Evolutionary conservation across 768 basidiomycete species (phyloP), one percentile per base, ranked within the genome.

Genomic region (Lactarius vividus): DNA sequence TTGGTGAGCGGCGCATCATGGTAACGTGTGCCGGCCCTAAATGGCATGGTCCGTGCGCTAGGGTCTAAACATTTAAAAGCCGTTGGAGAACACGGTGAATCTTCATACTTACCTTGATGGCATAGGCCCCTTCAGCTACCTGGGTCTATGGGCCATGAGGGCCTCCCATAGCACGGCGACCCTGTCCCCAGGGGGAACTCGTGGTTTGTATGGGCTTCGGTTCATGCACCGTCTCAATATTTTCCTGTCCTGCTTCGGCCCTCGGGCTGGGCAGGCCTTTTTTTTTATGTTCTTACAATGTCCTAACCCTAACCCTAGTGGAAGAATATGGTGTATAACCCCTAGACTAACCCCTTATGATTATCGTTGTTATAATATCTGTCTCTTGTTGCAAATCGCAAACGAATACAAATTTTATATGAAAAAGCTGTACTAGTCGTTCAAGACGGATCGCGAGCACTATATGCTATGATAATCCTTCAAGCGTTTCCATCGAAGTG

Each of bases 401-500:
- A 39, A 39, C 28, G 18, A 59, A 53, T 16, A 31, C 3, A 49
- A n/a, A 37, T 39, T 28, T 33, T 46, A 31, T 60, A n/a, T 52
- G 26, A 26, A 42, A 58, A 28, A 44, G 26, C 53, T 52, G 16
- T 9, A 54, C 52, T 4, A 42, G 33, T 31, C 7, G 23, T 23
- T n/a, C 52, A 13, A 8, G n/a, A 28, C 57, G 20, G 1, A 33
- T 44, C 20, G 15, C 29, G 15, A 49, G 29, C n/a, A 55, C 28
- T 4, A 46, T 4, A 46, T 26, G 40, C 59, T 66, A 77, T 69
- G 84, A 81, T 28, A 82, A 83, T 29, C 87, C 81, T 75, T 93
- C 92, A 61, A 92, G 74, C 26, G 85, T 90, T 77, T 98, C 96
- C 91, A 97, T 96, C 65, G 92, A 94, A 61, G 94, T 94, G 54